Percentiles rank a stretch among this genome's conserved stretches.
Evolutionary conservation across 163 green algal species (phyloP).

Genomic region (Chloromonas sp.): DNA sequence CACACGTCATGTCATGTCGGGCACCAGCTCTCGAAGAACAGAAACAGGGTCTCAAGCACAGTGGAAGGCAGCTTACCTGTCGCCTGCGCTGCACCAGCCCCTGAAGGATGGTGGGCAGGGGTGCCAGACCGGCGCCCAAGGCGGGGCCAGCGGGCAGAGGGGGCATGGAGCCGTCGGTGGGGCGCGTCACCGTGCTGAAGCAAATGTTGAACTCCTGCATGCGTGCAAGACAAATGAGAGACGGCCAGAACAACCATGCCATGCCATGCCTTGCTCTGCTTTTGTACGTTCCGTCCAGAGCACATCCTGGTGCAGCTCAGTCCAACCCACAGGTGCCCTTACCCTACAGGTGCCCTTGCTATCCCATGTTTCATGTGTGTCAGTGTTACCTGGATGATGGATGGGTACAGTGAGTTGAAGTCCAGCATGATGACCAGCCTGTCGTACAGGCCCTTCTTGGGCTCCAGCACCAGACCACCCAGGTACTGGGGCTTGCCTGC

Average conservation of each 20-base stretch:
- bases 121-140: slow-evolving; percentile 44
- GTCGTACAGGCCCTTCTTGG: slow-evolving; percentile 98
- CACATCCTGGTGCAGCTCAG: no score
- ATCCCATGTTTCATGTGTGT: no score
- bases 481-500: slow-evolving; percentile 57
- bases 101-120: slow-evolving; percentile 67
- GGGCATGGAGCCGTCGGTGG: slow-evolving; percentile 49
- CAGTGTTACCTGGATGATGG: slow-evolving; percentile 87
- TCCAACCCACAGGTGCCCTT: no score
- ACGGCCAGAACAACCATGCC: no score
- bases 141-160: slow-evolving; percentile 46
- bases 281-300: no score
- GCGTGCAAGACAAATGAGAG: background rate
- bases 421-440: slow-evolving; percentile 94
- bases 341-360: no score
- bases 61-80: slow-evolving; percentile 16
- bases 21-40: no score
- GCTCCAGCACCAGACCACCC: slow-evolving; percentile 96
- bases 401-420: slow-evolving; percentile 99
- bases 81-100: slow-evolving; percentile 74
- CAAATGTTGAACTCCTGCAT: slow-evolving; percentile 98
- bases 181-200: slow-evolving; percentile 91
- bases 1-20: no score
- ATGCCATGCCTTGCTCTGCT: no score
- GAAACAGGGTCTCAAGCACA: background rate